A percentile compares a stretch with the other conserved stretches of the same genome.
Evolutionary conservation across 140 eudicot species (phyloP).

Genomic region (Oenanthe javanica): DNA sequence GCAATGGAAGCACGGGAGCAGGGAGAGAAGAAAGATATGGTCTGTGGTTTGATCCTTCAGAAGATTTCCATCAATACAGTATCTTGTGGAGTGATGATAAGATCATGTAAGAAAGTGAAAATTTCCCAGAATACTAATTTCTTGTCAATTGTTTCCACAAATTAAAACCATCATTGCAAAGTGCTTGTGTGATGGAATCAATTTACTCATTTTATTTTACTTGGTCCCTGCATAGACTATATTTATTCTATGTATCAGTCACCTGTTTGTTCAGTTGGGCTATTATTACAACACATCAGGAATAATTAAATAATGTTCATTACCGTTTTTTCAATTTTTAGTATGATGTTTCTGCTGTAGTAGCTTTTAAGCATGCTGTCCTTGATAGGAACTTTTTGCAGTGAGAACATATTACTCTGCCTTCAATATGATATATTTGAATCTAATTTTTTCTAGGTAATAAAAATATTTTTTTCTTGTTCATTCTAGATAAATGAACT

Average conservation of each 20-base stretch:
- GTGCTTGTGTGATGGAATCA: background rate
- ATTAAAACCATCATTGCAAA: background rate
- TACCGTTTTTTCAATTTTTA: conserved; percentile 3
- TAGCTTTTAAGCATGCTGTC: conserved; percentile 17
- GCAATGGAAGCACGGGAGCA: conserved; percentile 87
- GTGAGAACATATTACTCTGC: background rate
- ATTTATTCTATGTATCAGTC: background rate
- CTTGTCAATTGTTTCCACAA: background rate
- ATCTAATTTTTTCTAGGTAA: background rate
- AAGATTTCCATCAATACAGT: conserved; percentile 81
- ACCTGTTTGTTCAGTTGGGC: background rate
- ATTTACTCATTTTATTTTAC: background rate
- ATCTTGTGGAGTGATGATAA: conserved; percentile 73
- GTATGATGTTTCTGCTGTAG: conserved; percentile 13
- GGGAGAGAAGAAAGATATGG: conserved; percentile 95
- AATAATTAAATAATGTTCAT: background rate
- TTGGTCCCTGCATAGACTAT: background rate
- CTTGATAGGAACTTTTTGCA: too few relatives aligned
- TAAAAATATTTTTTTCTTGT: background rate
- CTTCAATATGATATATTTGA: background rate
- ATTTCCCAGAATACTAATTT: background rate
- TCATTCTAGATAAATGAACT: background rate
- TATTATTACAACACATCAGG: conserved; percentile 4
- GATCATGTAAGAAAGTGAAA: conserved; percentile 51
- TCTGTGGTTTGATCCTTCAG: conserved; percentile 88